Percentiles rank a stretch among this genome's conserved stretches.
Conservation (phyloP, 345 rosid genomes). For the Turritis glabra region DNA sequence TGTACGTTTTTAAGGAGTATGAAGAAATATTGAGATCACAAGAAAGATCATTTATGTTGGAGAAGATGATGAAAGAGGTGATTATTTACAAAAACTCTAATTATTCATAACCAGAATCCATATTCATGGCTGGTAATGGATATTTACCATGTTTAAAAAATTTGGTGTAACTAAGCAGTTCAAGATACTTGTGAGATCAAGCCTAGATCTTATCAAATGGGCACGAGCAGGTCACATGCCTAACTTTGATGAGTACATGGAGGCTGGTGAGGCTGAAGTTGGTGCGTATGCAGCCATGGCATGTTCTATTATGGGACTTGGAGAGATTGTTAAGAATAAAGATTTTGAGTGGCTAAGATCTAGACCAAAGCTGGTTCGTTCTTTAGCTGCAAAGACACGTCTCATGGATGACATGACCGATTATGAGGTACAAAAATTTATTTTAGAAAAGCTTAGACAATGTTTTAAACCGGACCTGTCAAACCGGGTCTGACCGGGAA, state of each 20-base stretch:
- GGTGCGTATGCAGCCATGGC: not conserved
- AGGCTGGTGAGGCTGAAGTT: not conserved
- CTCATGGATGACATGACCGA: constrained; percentile 23
- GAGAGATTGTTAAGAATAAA: not conserved
- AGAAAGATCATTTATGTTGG: not conserved
- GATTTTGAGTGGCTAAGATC: constrained; percentile 26
- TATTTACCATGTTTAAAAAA: not conserved
- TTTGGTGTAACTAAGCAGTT: constrained; percentile 6
- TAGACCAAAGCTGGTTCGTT: not conserved
- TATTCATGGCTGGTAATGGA: not conserved
- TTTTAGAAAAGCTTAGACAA: not conserved
- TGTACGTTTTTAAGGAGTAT: constrained; percentile 15
- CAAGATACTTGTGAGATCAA: constrained; percentile 4
- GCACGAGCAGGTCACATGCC: not conserved
- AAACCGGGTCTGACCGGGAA: not conserved
- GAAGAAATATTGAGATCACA: constrained; percentile 19
- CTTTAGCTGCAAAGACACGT: constrained; percentile 5
- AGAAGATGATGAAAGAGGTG: constrained; percentile 23
- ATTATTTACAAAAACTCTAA: not conserved
- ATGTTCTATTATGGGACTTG: constrained; percentile 11
- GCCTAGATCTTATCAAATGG: not conserved
- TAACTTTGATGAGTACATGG: not conserved
- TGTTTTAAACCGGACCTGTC: not conserved
- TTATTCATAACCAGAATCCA: not conserved
- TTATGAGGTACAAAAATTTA: constrained; percentile 1